Evolutionary conservation across 192 early-diverging fungal species (phyloP), one percentile per base, ranked within the genome.

Genomic region (Piromyces sp.): DNA sequence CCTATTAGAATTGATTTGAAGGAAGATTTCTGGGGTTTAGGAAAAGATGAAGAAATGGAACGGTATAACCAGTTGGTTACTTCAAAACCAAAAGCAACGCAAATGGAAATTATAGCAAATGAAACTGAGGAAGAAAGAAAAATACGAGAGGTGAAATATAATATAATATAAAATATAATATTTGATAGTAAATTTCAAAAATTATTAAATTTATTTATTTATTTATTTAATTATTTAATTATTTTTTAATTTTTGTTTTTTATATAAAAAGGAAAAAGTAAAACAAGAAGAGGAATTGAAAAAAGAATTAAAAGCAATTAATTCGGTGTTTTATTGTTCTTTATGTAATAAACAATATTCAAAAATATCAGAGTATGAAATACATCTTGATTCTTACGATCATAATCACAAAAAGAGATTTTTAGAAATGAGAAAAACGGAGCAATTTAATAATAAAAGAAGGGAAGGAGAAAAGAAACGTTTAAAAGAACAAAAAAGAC

Each of bases 291-390:
- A 88, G 79, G 85, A 85, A 7, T 87, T 94, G 33, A 87, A 90
- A 81, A 87, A 88, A 37, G 87, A 89, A 80, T 88, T 93, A 36
- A 93, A 93, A 80, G 33, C 84, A 37, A 86, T 87, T 30, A 86
- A 82, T 19, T 86, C 90, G 3, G 92, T 92, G 1, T 95, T 95
- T 82, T 94, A 93, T 88, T 95, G 94, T 79, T 87, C 85, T 5
- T 83, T 93, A 17, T 94, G 94, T 84, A 90, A 94, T 82, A 95
- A 95, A 83, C 94, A 95, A 82, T 95, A 95, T 83, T 88, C 85
- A 30, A 92, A 91, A 80, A 91, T 92, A 22, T 86, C 90, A 31
- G 94, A 94, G 79, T 95, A 91, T 85, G 94, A 95, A 80, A 87
- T 88, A 6, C 94, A 95, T 82, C 81, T 95, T 30, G 90, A 89